Evolutionary conservation across 176 grass and related monocot species (phyloP), one percentile per base, ranked within the genome.

Genomic region (Oryza punctata): DNA sequence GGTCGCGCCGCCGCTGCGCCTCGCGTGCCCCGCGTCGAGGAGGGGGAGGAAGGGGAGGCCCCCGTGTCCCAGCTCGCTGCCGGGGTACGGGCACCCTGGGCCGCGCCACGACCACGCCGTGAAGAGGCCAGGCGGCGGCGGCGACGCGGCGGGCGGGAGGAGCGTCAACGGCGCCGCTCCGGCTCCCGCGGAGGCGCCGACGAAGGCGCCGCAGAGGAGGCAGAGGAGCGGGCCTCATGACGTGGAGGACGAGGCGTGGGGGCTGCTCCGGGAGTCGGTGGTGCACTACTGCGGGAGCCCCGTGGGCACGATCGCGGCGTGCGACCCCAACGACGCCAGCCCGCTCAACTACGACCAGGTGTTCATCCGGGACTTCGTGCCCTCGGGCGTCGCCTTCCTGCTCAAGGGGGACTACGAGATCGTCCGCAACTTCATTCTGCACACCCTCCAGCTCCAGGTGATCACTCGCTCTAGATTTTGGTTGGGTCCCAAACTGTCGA

Each of bases 401-500:
- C 91, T 97, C 76, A 94, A 92, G 82, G 94, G 94, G 72, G 94
- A 94, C 54, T 85, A 94, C 50, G 94, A 94, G 15, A 97, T 97
- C 81, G 94, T 97, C 68, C 91, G 94, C 67, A 94, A 94, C 65
- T 97, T 97, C 69, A 94, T 97, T 72, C 94, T 97, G 9, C 94
- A 97, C 87, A 97, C 91, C 19, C 91, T 97, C 84, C 94, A 97
- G 81, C 91, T 97, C 27, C 94, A 97, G 94, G 94, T 97, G 72
- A 84, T 0, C 7, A 2, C 18, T 5, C 38, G 27, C 14, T 75
- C 47, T 59, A 15, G 30, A 32, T 75, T 74, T 74, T 21, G 18
- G 14, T 63, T 30, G 16, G 47, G 18, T 54, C 6, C 16, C 47
- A 54, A 54, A 54, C 49, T 19, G 10, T 52, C 40, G n/a, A 60